Percentiles rank a stretch among this genome's conserved stretches.
phyloP scores from a whole-genome alignment of 257 asterid genomes.

The Solanum gracilifrons region DNA sequence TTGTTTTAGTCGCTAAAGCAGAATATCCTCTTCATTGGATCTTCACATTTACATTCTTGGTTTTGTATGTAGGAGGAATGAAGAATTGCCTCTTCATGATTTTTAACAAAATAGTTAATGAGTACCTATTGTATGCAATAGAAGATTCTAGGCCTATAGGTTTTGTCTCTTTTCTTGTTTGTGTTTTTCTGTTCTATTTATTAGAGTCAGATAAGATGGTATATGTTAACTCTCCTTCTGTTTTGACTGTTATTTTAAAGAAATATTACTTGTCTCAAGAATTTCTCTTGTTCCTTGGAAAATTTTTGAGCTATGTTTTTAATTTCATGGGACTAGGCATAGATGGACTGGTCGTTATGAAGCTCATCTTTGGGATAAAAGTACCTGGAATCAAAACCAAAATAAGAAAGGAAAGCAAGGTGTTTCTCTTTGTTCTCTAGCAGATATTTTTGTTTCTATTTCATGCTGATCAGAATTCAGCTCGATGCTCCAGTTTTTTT shows the following conservation, averaged over 20 bases:
- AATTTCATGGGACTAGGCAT: constrained; percentile 51
- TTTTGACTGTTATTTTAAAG: background rate
- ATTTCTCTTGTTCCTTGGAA: background rate
- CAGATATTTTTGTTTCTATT: background rate
- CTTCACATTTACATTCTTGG: background rate
- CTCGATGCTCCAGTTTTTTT: constrained; percentile 10
- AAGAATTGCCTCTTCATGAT: background rate
- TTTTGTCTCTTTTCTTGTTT: background rate
- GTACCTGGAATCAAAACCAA: constrained; percentile 97
- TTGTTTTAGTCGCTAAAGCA: background rate
- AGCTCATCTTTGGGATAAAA: constrained; percentile 99
- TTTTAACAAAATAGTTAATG: background rate
- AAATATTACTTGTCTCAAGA: background rate
- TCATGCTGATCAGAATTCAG: constrained; percentile 2
- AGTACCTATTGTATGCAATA: background rate
- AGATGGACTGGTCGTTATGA: constrained; percentile 99
- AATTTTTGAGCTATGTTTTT: constrained; percentile 7
- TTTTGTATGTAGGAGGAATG: background rate
- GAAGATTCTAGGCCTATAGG: background rate
- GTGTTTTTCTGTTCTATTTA: background rate
- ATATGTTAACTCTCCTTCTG: background rate
- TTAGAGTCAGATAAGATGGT: background rate
- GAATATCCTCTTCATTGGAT: background rate
- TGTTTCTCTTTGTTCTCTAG: constrained; percentile 6
- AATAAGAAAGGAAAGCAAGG: constrained; percentile 99